Percentiles rank a stretch among this genome's conserved stretches.
Evolutionary conservation across 768 basidiomycete genomes (phyloP).

Genomic region (Suillus lakei): DNA sequence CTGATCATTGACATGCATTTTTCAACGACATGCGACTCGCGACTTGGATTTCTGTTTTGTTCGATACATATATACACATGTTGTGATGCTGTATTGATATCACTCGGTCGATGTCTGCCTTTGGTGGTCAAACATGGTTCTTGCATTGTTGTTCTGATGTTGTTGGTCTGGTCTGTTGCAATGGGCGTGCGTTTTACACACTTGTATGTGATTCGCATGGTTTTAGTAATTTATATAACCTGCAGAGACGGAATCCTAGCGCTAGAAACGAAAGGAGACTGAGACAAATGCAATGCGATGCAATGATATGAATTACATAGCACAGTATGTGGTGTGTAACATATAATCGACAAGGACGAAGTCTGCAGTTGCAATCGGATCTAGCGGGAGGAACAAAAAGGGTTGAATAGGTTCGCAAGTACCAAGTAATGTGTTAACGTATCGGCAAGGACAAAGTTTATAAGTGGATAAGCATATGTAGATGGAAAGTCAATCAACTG

Average conservation of each 20-base stretch:
- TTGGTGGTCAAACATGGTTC: not conserved
- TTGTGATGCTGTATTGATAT: not conserved
- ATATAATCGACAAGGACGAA: no score
- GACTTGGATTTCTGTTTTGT: not conserved
- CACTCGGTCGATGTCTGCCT: not conserved
- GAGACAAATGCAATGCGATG: no score
- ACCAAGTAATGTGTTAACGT: no score
- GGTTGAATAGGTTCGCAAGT: no score
- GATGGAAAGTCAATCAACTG: no score
- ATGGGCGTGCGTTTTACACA: not conserved
- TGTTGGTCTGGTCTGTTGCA: not conserved
- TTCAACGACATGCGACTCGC: not conserved
- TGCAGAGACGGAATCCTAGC: no score
- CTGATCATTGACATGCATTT: slow-evolving; percentile 4
- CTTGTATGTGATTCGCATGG: not conserved
- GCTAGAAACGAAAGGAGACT: not conserved
- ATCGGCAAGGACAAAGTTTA: no score
- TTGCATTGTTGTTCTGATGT: not conserved
- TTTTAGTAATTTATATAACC: not conserved
- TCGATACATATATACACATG: not conserved
- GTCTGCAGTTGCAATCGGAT: no score
- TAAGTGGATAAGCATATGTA: no score
- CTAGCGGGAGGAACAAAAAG: no score
- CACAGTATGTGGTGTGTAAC: no score
- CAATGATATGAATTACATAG: no score